Evolutionary conservation across 2,329 filamentous ascomycete genomes (phyloP).

Genomic region (Tolypocladium album): DNA sequence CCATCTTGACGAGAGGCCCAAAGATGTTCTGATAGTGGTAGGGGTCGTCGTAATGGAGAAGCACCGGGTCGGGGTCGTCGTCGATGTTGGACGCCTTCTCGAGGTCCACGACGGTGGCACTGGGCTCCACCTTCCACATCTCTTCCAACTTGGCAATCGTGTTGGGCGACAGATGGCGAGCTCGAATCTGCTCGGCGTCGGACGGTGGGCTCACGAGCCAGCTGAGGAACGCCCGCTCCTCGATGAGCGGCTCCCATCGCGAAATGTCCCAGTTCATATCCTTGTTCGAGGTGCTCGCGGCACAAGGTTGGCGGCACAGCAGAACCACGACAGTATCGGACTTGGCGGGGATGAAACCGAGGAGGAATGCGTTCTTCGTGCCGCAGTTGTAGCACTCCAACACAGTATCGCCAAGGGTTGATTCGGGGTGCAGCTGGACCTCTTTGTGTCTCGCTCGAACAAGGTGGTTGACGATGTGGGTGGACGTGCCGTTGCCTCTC

Average conservation of each 20-base stretch:
- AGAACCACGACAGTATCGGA: conserved; percentile 97
- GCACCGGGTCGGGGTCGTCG: conserved; percentile 86
- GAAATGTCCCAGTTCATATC: conserved; percentile 99
- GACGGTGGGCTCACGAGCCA: conserved; percentile 88
- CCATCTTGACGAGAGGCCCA: conserved; percentile 94
- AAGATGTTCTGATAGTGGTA: conserved; percentile 99
- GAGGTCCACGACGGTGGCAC: conserved; percentile 78
- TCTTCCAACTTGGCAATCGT: conserved; percentile 95
- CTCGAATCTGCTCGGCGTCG: conserved; percentile 91
- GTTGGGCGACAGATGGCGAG: conserved; percentile 82
- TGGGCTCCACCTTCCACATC: conserved; percentile 94
- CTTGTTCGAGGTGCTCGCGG: conserved; percentile 87
- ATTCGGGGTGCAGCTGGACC: conserved; percentile 90
- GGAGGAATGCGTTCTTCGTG: conserved; percentile 96
- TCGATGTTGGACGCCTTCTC: conserved; percentile 88
- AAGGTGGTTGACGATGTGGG: conserved; percentile 96
- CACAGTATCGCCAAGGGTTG: conserved; percentile 87
- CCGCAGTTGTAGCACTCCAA: conserved; percentile 99
- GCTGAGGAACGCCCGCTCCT: conserved; percentile 86
- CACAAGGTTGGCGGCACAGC: conserved; percentile 91
- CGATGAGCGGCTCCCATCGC: conserved; percentile 93
- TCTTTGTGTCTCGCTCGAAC: conserved; percentile 97
- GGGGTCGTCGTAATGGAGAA: conserved; percentile 90
- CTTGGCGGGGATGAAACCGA: conserved; percentile 97
- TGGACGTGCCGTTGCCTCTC: conserved; percentile 89